Evolutionary conservation across 2,329 filamentous ascomycete genomes (phyloP).

Genomic region (Cyphellophora attinorum): DNA sequence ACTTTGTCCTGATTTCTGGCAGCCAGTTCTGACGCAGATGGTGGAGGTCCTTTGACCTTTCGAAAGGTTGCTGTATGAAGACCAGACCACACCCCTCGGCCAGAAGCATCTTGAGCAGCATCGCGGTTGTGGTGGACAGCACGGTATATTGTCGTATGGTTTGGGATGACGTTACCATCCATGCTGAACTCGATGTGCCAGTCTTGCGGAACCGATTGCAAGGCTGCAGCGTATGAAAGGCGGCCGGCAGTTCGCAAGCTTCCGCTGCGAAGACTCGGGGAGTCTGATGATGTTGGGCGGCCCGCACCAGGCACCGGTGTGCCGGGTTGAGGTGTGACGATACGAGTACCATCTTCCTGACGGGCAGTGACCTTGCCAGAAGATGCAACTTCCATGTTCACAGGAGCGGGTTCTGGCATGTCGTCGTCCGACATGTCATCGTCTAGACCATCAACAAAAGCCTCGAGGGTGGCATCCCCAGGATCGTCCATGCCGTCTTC

Average conservation of each 20-base stretch:
- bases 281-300: slow-evolving; percentile 17
- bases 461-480: slow-evolving; percentile 57
- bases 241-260: slow-evolving; percentile 46
- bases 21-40: slow-evolving; percentile 49
- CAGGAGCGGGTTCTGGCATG: slow-evolving; percentile 73
- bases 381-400: slow-evolving; percentile 81
- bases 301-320: slow-evolving; percentile 26
- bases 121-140: slow-evolving; percentile 69
- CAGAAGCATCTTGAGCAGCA: slow-evolving; percentile 54
- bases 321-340: slow-evolving; percentile 63
- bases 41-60: slow-evolving; percentile 73
- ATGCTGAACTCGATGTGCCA: slow-evolving; percentile 97
- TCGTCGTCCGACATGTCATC: slow-evolving; percentile 68
- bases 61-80: slow-evolving; percentile 89
- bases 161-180: slow-evolving; percentile 70
- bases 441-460: slow-evolving; percentile 83
- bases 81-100: slow-evolving; percentile 77
- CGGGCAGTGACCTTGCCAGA: slow-evolving; percentile 82
- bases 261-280: slow-evolving; percentile 36
- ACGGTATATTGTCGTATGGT: slow-evolving; percentile 91
- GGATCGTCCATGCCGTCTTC: slow-evolving; percentile 49
- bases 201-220: slow-evolving; percentile 73
- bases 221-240: slow-evolving; percentile 69
- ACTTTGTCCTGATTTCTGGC: slow-evolving; percentile 20
- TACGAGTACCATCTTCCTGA: slow-evolving; percentile 81